Evolutionary conservation across 192 early-diverging fungal genomes (phyloP).

Genomic region (Cladochytrium replicatum): DNA sequence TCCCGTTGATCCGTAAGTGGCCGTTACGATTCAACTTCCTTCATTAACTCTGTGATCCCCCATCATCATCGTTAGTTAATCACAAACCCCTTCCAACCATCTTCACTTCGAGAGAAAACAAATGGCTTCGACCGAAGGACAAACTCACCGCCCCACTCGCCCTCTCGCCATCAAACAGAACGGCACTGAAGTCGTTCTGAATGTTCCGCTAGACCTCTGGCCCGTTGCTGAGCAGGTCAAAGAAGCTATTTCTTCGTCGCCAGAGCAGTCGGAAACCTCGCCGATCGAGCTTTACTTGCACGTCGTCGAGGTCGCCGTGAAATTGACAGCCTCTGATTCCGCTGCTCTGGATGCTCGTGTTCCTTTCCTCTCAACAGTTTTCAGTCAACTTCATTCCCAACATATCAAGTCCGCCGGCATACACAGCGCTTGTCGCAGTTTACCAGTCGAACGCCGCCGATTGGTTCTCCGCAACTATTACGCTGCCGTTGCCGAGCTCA

Average conservation of each 20-base stretch:
- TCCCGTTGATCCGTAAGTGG: too few relatives aligned
- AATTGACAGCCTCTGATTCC: conserved; percentile 22
- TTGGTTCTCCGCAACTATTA: conserved; percentile 72
- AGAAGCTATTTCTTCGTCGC: conserved; percentile 48
- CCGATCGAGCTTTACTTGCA: conserved; percentile 59
- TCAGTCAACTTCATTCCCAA: conserved; percentile 59
- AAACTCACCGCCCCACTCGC: too few relatives aligned
- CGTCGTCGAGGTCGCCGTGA: conserved; percentile 59
- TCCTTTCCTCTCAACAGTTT: conserved; percentile 68
- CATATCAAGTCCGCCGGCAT: too few relatives aligned
- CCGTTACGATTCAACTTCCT: too few relatives aligned
- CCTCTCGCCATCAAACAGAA: conserved; percentile 71
- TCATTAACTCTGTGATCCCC: too few relatives aligned
- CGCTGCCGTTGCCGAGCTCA: conserved; percentile 58
- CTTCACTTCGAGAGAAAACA: too few relatives aligned
- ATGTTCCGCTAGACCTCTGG: conserved; percentile 79
- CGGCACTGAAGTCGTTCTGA: conserved; percentile 67
- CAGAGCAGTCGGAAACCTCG: conserved; percentile 45
- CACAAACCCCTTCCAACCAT: too few relatives aligned
- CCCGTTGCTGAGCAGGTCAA: conserved; percentile 75
- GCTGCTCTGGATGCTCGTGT: conserved; percentile 38
- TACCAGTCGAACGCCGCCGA: conserved; percentile 13
- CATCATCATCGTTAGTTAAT: too few relatives aligned
- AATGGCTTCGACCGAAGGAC: too few relatives aligned
- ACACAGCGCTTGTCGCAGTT: conserved; percentile 56